Evolutionary conservation across 164 flowering plant genomes (phyloP).

Genomic region (Nymphaea colorata): DNA sequence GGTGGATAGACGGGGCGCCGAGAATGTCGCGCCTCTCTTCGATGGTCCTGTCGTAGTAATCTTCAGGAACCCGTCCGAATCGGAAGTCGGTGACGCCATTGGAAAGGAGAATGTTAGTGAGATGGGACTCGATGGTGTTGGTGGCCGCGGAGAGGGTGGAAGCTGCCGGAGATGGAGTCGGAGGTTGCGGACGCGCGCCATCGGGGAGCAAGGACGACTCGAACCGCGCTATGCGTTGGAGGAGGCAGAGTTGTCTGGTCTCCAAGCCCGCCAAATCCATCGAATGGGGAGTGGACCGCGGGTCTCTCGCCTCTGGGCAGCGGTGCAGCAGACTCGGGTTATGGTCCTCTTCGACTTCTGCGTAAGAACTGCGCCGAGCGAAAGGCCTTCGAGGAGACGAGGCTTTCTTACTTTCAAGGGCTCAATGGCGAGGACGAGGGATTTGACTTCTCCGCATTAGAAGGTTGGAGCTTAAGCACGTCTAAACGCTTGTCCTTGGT

Average conservation of each 20-base stretch:
- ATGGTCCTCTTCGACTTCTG: too few relatives aligned
- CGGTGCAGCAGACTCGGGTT: too few relatives aligned
- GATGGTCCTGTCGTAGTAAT: slow-evolving; percentile 75
- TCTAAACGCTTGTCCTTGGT: too few relatives aligned
- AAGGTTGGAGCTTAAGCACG: too few relatives aligned
- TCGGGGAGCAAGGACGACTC: slow-evolving; percentile 25
- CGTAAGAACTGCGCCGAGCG: too few relatives aligned
- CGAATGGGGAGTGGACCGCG: too few relatives aligned
- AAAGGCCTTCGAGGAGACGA: too few relatives aligned
- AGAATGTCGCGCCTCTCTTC: slow-evolving; percentile 63
- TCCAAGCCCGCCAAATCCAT: slow-evolving; percentile 26
- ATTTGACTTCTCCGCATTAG: too few relatives aligned
- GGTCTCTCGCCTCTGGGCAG: too few relatives aligned
- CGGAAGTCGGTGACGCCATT: slow-evolving; percentile 51
- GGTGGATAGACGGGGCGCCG: slow-evolving; percentile 61
- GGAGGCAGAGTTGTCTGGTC: slow-evolving; percentile 35
- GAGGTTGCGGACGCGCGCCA: background rate
- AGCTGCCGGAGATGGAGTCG: slow-evolving; percentile 11
- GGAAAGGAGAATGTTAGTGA: slow-evolving; percentile 50
- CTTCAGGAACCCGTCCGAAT: slow-evolving; percentile 67
- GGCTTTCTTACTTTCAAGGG: too few relatives aligned
- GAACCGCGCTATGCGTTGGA: slow-evolving; percentile 35
- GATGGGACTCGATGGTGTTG: slow-evolving; percentile 43
- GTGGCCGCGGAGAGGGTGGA: background rate
- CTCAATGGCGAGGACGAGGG: too few relatives aligned